Base-by-base conservation (phyloP, 2,329 filamentous ascomycete species). In the Cladosporium sp. region DNA sequence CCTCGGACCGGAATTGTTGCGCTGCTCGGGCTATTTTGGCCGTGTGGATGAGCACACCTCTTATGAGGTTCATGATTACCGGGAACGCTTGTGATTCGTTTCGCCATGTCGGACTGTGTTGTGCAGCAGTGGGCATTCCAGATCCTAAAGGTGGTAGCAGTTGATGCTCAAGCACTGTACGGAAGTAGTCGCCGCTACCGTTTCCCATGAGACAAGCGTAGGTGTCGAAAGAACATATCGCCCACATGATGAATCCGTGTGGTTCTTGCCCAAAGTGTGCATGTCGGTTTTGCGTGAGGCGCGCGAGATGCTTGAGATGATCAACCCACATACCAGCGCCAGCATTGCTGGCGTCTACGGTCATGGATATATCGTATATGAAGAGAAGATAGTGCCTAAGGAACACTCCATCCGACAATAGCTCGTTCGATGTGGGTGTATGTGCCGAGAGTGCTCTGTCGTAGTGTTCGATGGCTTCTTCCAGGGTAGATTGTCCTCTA, bases 371-470 rank as follows among this genome's bases (percentile, higher is more conserved):
- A 65, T 81, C 78, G 58, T 80, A 80, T 16, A 80, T 64, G 27
- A 80, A 69, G 7, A 82, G 69, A 3, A 82, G 64, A 53, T 79
- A 80, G 59, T 82, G 78, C 1, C 77, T 76, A 22, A 79, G 69
- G 51, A 81, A 75, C 19, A 76, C 69, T n/a, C 76, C 77, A 57
- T 81, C 76, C 0, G 76, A 78, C 15, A 74, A 69, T 56, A 81
- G 75, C 39, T 75, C 68, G 11, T 72, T 66, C 49, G 76, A 70
- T 3, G 72, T 71, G 7, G 45, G 45, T 7, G 74, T 69, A 20
- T 61, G 55, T 18, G 59, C 53, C 4, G 59, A 59, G 19, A 80
- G 70, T 2, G 76, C 74, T 58, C 76, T 69, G 43, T 78, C 72
- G 56, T 81, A 80, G 57, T 80, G 76, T 53, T 78, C 73, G 40